A percentile compares a stretch with the other conserved stretches of the same genome.
Conservation (phyloP, 805 yeast genomes). For the Kodamaea neixiangensis region DNA sequence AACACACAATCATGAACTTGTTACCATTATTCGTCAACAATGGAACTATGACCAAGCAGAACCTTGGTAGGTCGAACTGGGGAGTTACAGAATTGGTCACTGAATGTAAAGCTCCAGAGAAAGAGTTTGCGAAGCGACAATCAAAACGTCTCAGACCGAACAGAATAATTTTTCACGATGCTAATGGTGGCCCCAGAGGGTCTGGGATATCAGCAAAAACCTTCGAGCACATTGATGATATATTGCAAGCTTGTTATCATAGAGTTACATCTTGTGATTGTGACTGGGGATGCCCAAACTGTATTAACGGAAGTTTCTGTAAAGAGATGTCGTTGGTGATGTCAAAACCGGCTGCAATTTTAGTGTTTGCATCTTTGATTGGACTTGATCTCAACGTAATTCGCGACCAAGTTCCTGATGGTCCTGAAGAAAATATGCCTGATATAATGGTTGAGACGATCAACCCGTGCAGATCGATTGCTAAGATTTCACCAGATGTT, state of each 20-base stretch:
- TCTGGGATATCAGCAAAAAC: constrained; percentile 80
- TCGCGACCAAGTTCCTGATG: constrained; percentile 52
- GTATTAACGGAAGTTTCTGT: constrained; percentile 84
- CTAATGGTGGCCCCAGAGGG: constrained; percentile 78
- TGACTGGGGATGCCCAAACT: constrained; percentile 80
- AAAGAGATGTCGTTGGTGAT: constrained; percentile 79
- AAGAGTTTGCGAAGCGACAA: constrained; percentile 82
- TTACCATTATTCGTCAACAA: constrained; percentile 73
- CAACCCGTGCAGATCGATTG: constrained; percentile 52
- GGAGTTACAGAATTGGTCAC: constrained; percentile 69
- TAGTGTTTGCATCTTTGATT: constrained; percentile 63
- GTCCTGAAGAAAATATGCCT: constrained; percentile 80
- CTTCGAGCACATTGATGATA: constrained; percentile 71
- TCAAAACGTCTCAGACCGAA: constrained; percentile 81
- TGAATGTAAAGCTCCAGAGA: constrained; percentile 97
- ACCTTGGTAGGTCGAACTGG: constrained; percentile 27
- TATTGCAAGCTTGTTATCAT: constrained; percentile 59
- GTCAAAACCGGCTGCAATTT: constrained; percentile 81
- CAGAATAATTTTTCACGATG: constrained; percentile 78
- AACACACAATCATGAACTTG: constrained; percentile 82
- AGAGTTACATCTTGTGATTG: constrained; percentile 67
- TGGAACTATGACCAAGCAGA: constrained; percentile 53
- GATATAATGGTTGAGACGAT: constrained; percentile 68
- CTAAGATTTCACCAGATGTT: constrained; percentile 63
- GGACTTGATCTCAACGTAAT: constrained; percentile 52